These are phyloP conservation scores for Colletotrichum sp. DNA, from an alignment of 2,329 filamentous ascomycete species.

Conservation along the genomic window DNA sequence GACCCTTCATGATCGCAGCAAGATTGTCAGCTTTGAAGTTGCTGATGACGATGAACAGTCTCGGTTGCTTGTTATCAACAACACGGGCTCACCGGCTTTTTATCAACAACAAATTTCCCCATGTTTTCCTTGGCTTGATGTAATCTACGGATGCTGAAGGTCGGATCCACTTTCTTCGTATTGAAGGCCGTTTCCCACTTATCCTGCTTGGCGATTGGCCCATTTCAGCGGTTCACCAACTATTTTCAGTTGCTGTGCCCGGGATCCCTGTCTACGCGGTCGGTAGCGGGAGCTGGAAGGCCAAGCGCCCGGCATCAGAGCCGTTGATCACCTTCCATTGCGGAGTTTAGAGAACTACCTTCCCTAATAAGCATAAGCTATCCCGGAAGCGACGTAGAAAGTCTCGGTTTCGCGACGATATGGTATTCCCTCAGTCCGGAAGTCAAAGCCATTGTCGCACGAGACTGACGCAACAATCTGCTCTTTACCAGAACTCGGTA, in stretches of 20 bases:
- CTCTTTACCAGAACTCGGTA: neutral
- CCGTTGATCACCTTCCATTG: neutral
- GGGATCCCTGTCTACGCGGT: neutral
- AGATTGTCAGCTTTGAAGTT: neutral
- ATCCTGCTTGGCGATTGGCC: neutral
- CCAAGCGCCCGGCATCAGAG: neutral
- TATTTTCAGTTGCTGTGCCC: neutral
- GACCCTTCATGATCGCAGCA: neutral
- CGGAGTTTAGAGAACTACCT: neutral
- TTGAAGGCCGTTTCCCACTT: neutral
- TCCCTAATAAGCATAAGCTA: neutral
- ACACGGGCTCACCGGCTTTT: neutral
- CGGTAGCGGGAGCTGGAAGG: neutral
- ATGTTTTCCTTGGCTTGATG: neutral
- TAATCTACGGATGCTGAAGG: neutral
- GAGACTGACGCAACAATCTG: neutral
- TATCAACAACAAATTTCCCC: neutral
- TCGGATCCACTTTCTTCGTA: conserved; percentile 14
- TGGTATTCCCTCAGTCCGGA: neutral
- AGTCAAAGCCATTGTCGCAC: neutral
- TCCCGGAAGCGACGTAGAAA: neutral
- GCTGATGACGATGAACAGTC: neutral
- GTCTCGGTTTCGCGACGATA: neutral
- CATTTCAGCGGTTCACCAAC: neutral
- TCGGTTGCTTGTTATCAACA: neutral